These are phyloP conservation scores for Botryotinia convoluta DNA, from an alignment of 2,329 filamentous ascomycete species.

Conservation along the genomic window DNA sequence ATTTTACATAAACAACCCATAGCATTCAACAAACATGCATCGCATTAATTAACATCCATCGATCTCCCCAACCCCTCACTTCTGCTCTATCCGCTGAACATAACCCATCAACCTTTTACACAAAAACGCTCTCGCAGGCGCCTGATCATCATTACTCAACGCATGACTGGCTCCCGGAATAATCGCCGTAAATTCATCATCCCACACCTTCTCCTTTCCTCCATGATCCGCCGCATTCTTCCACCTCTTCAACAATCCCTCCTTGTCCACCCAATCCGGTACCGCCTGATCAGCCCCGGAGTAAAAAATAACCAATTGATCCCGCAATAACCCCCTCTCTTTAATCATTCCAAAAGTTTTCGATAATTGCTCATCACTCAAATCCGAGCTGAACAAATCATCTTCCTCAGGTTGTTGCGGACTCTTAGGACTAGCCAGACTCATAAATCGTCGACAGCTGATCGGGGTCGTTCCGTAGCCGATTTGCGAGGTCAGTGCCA, in stretches of 20 bases:
- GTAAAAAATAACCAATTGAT: slow-evolving; percentile 44
- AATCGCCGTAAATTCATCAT: slow-evolving; percentile 47
- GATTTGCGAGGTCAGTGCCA: slow-evolving; percentile 37
- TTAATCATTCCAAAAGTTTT: slow-evolving; percentile 54
- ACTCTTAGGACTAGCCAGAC: slow-evolving; percentile 48
- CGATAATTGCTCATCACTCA: slow-evolving; percentile 48
- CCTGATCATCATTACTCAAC: slow-evolving; percentile 48
- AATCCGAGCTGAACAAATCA: slow-evolving; percentile 64
- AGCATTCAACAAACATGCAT: not conserved
- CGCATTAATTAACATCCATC: not conserved
- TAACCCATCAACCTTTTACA: slow-evolving; percentile 26
- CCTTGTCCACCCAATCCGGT: slow-evolving; percentile 45
- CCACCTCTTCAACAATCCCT: slow-evolving; percentile 44
- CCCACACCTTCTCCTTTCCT: slow-evolving; percentile 43
- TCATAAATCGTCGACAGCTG: slow-evolving; percentile 39
- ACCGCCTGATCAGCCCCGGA: slow-evolving; percentile 47
- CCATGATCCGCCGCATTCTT: slow-evolving; percentile 41
- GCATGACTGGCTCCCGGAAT: slow-evolving; percentile 50
- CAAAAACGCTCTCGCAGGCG: slow-evolving; percentile 37
- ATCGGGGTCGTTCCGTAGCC: slow-evolving; percentile 38
- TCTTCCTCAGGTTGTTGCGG: slow-evolving; percentile 54
- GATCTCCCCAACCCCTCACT: not conserved
- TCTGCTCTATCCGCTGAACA: slow-evolving; percentile 1
- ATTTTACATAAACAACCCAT: not conserved
- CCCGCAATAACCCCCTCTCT: slow-evolving; percentile 20